phyloP scores from a whole-genome alignment of 2,329 filamentous ascomycete genomes.

The Torrubiellomyces zombiae region DNA sequence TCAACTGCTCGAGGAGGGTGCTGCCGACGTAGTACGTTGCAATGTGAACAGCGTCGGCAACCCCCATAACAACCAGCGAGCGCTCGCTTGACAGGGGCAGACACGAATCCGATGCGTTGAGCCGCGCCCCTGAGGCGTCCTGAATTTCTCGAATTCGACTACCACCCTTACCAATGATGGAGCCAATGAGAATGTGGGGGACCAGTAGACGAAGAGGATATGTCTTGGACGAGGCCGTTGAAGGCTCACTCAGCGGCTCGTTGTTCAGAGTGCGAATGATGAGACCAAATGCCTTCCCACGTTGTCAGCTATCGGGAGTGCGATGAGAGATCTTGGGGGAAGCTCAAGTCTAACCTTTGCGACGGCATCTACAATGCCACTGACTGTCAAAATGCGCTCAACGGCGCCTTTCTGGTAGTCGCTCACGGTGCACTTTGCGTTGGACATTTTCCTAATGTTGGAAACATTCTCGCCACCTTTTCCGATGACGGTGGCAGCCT shows the following conservation, averaged over 20 bases:
- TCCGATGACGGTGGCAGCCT: conserved; percentile 94
- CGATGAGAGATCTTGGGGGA: background rate
- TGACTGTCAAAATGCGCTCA: conserved; percentile 93
- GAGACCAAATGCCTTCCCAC: conserved; percentile 69
- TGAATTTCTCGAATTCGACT: conserved; percentile 96
- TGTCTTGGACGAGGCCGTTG: conserved; percentile 87
- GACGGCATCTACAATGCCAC: conserved; percentile 86
- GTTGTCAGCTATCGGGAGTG: conserved; percentile 11
- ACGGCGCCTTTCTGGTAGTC: conserved; percentile 96
- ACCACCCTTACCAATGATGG: conserved; percentile 95
- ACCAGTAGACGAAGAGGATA: conserved; percentile 92
- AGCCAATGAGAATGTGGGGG: conserved; percentile 92
- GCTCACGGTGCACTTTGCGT: conserved; percentile 96
- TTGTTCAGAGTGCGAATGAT: conserved; percentile 98
- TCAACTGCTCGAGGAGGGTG: conserved; percentile 93
- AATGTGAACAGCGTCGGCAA: conserved; percentile 96
- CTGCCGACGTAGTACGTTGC: conserved; percentile 97
- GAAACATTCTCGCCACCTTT: conserved; percentile 98
- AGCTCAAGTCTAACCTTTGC: conserved; percentile 61
- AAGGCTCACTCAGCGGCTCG: conserved; percentile 74
- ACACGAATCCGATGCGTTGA: conserved; percentile 92
- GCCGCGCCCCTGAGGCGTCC: conserved; percentile 85
- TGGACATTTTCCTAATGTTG: conserved; percentile 85
- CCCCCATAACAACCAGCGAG: conserved; percentile 93
- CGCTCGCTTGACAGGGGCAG: conserved; percentile 90